Conservation (phyloP, 768 basidiomycete species). For the Dacryopinax primogenitus region DNA sequence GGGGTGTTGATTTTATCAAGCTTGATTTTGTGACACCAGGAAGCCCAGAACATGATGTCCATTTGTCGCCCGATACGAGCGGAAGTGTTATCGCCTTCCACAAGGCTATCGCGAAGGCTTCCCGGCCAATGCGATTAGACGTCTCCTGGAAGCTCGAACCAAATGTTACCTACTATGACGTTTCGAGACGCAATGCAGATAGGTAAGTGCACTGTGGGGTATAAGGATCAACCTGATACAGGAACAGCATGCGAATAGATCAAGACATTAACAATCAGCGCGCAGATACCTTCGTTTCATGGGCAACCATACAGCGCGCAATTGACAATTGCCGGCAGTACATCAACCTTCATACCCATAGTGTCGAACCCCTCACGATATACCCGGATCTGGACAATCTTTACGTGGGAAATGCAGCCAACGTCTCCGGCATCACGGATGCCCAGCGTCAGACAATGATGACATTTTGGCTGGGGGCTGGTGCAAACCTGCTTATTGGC, state of each 20-base stretch:
- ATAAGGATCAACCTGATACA: neutral
- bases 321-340: conserved; percentile 12
- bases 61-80: conserved; percentile 10
- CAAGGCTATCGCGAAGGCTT: conserved; percentile 7
- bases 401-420: conserved; percentile 8
- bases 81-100: conserved; percentile 5
- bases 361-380: neutral
- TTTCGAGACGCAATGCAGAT: conserved; percentile 9
- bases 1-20: conserved; percentile 13
- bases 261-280: conserved; percentile 10
- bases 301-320: conserved; percentile 11
- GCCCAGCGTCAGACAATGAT: conserved; percentile 9
- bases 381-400: conserved; percentile 12
- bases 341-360: conserved; percentile 9
- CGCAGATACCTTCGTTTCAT: neutral
- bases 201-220: neutral
- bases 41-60: conserved; percentile 7
- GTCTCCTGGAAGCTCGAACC: conserved; percentile 11
- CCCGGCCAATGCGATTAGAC: conserved; percentile 8
- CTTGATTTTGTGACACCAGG: conserved; percentile 11
- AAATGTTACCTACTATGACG: conserved; percentile 7
- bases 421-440: conserved; percentile 9
- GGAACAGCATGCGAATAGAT: conserved; percentile 5
- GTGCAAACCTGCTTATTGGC: conserved; percentile 10
- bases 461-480: conserved; percentile 10